Evolutionary conservation across 495 filamentous ascomycete genomes (phyloP).

Genomic region (Penicillium antarcticum): DNA sequence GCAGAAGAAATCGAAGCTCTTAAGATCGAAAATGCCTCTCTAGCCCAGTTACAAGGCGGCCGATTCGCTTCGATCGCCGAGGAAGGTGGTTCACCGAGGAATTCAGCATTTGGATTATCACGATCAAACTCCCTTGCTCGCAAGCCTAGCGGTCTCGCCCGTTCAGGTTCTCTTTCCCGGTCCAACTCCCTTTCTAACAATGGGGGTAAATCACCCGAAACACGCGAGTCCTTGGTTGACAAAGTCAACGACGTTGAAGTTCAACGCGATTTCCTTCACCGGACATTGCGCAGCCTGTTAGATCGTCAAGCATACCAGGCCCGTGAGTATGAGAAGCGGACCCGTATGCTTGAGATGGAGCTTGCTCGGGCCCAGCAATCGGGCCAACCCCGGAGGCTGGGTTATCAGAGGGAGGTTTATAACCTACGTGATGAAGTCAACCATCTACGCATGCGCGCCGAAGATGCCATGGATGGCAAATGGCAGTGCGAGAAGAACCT

Average conservation of each 20-base stretch:
- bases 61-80: conserved; percentile 64
- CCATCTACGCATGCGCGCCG: conserved; percentile 78
- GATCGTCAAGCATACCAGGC: conserved; percentile 80
- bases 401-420: conserved; percentile 78
- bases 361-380: conserved; percentile 66
- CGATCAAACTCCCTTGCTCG: conserved; percentile 63
- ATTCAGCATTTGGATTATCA: conserved; percentile 46
- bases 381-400: conserved; percentile 65
- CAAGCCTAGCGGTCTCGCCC: conserved; percentile 37
- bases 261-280: conserved; percentile 89
- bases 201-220: conserved; percentile 56
- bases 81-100: conserved; percentile 42
- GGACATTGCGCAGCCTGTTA: conserved; percentile 80
- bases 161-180: conserved; percentile 45
- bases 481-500: conserved; percentile 95
- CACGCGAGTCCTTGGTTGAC: conserved; percentile 70
- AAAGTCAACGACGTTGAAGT: conserved; percentile 87
- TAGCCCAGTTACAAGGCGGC: conserved; percentile 48
- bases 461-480: conserved; percentile 95
- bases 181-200: conserved; percentile 51
- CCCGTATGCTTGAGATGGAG: conserved; percentile 72
- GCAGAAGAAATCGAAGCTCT: conserved; percentile 65
- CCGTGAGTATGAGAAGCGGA: conserved; percentile 73
- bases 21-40: conserved; percentile 51
- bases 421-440: conserved; percentile 81